A percentile compares a stretch with the other conserved stretches of the same genome.
Evolutionary conservation across 495 filamentous ascomycete species (phyloP).

Genomic region (Tirmania nivea): DNA sequence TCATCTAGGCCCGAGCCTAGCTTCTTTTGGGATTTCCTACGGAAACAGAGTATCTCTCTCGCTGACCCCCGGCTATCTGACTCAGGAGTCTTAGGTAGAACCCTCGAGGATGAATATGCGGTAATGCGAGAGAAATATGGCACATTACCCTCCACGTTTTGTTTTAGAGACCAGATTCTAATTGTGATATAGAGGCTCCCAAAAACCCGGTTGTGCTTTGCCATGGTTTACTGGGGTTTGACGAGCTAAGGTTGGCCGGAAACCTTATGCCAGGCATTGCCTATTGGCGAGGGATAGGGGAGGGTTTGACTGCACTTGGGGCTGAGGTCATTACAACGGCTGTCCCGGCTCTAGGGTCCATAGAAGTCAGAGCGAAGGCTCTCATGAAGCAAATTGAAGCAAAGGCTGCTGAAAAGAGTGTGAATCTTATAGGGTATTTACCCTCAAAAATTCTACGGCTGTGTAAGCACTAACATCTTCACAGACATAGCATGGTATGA

Average conservation of each 20-base stretch:
- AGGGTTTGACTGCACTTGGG: constrained; percentile 46
- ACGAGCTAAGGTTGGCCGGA: constrained; percentile 51
- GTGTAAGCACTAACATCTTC: constrained; percentile 5
- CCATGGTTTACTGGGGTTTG: constrained; percentile 77
- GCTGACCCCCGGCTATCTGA: too few relatives aligned
- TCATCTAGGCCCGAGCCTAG: too few relatives aligned
- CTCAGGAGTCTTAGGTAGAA: constrained; percentile 27
- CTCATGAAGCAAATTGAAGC: constrained; percentile 14
- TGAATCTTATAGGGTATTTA: constrained; percentile 12
- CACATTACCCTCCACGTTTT: neutral
- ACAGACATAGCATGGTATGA: constrained; percentile 52
- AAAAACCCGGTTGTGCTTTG: constrained; percentile 68
- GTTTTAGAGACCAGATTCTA: neutral
- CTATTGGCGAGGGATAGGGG: constrained; percentile 77
- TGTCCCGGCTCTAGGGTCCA: constrained; percentile 58
- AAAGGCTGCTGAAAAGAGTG: constrained; percentile 11
- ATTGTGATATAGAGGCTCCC: constrained; percentile 23
- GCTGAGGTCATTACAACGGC: constrained; percentile 58
- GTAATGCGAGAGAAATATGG: constrained; percentile 48
- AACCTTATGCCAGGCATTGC: constrained; percentile 47
- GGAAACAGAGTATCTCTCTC: too few relatives aligned
- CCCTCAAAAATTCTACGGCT: neutral
- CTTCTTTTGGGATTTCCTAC: too few relatives aligned
- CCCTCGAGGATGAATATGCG: constrained; percentile 57
- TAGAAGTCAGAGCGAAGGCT: constrained; percentile 44